These are phyloP conservation scores for Ceraceosorus bombacis DNA, from an alignment of 1,284 basidiomycete genomes.

Conservation along the genomic window DNA sequence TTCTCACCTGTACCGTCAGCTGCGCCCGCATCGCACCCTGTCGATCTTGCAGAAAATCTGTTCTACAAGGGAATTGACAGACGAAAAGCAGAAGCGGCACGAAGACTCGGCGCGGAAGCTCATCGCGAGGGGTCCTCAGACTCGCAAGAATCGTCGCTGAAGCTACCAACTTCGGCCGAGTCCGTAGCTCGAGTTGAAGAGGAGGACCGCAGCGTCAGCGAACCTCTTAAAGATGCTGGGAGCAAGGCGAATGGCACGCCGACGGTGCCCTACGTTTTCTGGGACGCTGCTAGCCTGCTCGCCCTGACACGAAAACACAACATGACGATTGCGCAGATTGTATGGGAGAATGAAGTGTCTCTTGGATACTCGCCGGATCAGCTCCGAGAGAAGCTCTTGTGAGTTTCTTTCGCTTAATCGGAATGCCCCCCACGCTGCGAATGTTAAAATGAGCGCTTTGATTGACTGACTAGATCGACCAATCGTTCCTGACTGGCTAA, in stretches of 20 bases:
- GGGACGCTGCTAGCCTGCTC: conserved; percentile 69
- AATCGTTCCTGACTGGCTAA: no score
- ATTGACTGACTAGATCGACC: neutral
- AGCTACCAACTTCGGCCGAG: no score
- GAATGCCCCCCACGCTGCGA: no score
- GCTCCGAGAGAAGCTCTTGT: conserved; percentile 16
- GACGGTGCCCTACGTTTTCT: conserved; percentile 73
- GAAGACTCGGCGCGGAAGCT: conserved; percentile 49
- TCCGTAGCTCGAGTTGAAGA: neutral
- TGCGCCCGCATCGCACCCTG: conserved; percentile 21
- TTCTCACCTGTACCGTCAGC: neutral
- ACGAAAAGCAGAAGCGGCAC: conserved; percentile 61
- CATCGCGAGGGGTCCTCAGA: no score
- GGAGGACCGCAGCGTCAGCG: neutral
- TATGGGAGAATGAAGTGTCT: conserved; percentile 81
- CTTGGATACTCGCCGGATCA: conserved; percentile 34
- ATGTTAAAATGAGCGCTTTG: no score
- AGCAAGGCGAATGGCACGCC: neutral
- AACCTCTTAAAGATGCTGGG: neutral
- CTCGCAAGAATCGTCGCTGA: no score
- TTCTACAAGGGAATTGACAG: conserved; percentile 83
- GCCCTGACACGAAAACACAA: conserved; percentile 74
- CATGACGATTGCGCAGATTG: conserved; percentile 59
- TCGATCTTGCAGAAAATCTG: conserved; percentile 76
- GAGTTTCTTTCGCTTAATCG: neutral